Evolutionary conservation across 441 rosid genomes (phyloP).

Genomic region (Theobroma grandiflorum): DNA sequence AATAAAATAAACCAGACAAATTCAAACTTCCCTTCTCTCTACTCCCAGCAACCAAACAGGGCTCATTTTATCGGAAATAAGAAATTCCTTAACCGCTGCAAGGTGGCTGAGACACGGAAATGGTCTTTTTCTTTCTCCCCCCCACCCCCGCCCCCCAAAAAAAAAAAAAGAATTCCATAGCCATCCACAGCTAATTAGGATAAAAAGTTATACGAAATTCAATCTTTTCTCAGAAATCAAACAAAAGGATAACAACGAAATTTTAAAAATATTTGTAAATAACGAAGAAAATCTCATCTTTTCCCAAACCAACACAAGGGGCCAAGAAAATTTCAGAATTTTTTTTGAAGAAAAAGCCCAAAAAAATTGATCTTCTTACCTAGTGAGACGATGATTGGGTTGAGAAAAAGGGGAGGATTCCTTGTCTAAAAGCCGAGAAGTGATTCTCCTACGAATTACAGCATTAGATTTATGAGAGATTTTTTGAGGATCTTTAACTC

Average conservation of each 20-base stretch:
- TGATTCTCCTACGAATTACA: conserved; percentile 48
- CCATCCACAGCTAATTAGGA: neutral
- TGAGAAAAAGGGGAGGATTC: conserved; percentile 55
- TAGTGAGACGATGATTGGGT: conserved; percentile 57
- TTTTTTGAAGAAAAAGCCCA: too few relatives aligned
- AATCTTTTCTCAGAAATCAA: neutral
- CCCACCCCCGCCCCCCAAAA: too few relatives aligned
- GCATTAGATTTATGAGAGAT: conserved; percentile 59
- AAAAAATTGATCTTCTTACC: conserved; percentile 41
- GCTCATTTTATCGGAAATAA: neutral
- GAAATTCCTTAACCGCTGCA: neutral
- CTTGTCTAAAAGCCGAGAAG: conserved; percentile 55
- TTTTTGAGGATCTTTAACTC: conserved; percentile 64
- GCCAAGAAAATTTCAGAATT: neutral
- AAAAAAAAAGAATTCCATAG: neutral
- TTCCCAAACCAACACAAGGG: neutral
- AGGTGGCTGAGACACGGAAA: neutral
- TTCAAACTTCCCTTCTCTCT: neutral
- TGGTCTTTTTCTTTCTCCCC: neutral
- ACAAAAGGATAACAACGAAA: neutral
- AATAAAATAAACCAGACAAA: neutral
- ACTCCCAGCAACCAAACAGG: conserved; percentile 39
- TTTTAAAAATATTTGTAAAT: neutral
- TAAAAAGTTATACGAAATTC: neutral
- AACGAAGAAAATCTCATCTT: neutral